These are phyloP conservation scores for Knoxia roxburghii DNA, from an alignment of 257 asterid genomes.

Conservation along the genomic window DNA sequence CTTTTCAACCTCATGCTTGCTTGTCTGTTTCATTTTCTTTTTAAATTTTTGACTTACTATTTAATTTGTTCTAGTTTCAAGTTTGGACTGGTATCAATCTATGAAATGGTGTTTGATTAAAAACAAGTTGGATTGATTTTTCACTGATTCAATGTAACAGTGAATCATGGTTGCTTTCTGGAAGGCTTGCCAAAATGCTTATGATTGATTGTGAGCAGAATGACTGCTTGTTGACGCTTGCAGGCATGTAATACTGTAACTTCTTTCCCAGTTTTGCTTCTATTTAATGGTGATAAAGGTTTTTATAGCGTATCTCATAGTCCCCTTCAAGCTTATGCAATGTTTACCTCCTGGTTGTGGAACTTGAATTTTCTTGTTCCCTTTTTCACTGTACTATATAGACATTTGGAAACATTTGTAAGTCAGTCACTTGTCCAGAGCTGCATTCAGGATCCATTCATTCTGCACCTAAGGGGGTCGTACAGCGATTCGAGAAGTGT, in stretches of 20 bases:
- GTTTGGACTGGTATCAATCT: not conserved
- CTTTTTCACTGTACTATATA: not conserved
- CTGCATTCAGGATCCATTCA: not conserved
- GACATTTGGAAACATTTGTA: not conserved
- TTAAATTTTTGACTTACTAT: not conserved
- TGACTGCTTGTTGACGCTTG: slow-evolving; percentile 79
- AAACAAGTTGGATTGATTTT: slow-evolving; percentile 11
- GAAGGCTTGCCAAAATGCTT: slow-evolving; percentile 88
- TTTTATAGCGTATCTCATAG: no score
- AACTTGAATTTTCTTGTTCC: not conserved
- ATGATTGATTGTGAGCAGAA: slow-evolving; percentile 85
- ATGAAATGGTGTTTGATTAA: not conserved
- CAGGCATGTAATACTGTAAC: slow-evolving; percentile 50
- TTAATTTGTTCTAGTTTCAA: no score
- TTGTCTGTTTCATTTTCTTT: not conserved
- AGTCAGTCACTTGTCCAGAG: not conserved
- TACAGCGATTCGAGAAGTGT: not conserved
- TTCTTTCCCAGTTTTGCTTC: not conserved
- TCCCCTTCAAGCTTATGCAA: not conserved
- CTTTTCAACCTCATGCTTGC: no score
- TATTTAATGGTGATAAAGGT: no score
- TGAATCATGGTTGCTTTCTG: slow-evolving; percentile 92
- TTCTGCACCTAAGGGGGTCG: not conserved
- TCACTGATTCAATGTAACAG: slow-evolving; percentile 34
- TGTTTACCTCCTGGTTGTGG: not conserved